Conservation (phyloP, 2,329 filamentous ascomycete species). For the Remersonia thermophila region DNA sequence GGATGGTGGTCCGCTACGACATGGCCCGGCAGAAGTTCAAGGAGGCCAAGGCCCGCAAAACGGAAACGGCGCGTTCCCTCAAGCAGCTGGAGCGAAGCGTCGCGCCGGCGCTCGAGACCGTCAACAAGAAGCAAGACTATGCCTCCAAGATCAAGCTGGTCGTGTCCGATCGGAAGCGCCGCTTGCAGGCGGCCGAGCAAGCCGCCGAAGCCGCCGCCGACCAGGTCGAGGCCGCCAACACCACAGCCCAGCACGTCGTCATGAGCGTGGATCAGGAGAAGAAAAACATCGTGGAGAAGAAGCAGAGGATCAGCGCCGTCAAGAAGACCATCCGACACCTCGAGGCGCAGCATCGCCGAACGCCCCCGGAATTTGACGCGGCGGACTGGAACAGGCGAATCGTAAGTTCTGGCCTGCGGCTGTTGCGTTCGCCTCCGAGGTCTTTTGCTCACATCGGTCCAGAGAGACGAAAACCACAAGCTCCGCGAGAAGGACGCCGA, state of each 20-base stretch:
- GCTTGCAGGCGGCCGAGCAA: conserved; percentile 42
- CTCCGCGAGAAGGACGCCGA: conserved; percentile 38
- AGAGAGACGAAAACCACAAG: conserved; percentile 50
- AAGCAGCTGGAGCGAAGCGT: conserved; percentile 43
- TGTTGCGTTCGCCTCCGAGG: too few species aligned
- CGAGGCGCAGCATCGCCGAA: conserved; percentile 49
- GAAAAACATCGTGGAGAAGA: conserved; percentile 36
- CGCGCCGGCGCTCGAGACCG: conserved; percentile 56
- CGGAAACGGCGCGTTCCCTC: conserved; percentile 40
- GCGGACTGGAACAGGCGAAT: conserved; percentile 60
- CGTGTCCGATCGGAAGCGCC: conserved; percentile 40
- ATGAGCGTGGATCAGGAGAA: conserved; percentile 40
- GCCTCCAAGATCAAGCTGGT: conserved; percentile 41
- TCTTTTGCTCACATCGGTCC: conserved; percentile 14
- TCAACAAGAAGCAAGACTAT: conserved; percentile 61
- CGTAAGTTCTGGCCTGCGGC: conserved; percentile 44
- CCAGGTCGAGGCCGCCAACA: conserved; percentile 28
- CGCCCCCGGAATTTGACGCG: conserved; percentile 55
- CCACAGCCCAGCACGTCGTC: conserved; percentile 33
- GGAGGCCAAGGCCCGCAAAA: conserved; percentile 44
- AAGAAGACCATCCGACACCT: conserved; percentile 48
- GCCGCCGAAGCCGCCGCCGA: conserved; percentile 33
- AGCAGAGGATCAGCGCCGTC: conserved; percentile 36
- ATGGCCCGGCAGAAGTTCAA: conserved; percentile 16
- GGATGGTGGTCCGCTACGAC: conserved; percentile 13